These are phyloP conservation scores for Ballota nigra DNA, from an alignment of 257 asterid species.

Conservation along the genomic window DNA sequence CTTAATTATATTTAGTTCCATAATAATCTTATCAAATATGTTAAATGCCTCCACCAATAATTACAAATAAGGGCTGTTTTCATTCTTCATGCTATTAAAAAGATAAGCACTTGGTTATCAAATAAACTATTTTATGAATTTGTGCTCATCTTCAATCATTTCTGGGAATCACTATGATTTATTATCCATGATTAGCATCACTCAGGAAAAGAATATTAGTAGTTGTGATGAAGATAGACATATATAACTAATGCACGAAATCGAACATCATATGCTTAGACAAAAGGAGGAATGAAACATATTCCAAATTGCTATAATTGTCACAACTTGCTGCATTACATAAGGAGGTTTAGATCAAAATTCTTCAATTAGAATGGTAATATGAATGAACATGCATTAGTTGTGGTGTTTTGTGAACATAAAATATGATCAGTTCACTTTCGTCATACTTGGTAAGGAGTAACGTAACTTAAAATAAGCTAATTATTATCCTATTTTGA, in stretches of 20 bases:
- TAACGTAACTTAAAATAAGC: no score
- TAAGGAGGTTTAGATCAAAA: not conserved
- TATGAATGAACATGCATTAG: no score
- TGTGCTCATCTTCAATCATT: slow-evolving; percentile 28
- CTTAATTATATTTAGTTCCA: not conserved
- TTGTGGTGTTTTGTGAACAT: no score
- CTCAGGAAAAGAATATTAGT: slow-evolving; percentile 20
- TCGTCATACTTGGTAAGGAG: no score
- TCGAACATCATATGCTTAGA: slow-evolving; percentile 12
- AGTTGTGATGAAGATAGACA: slow-evolving; percentile 6
- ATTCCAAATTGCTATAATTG: slow-evolving; percentile 29
- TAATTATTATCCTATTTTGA: no score
- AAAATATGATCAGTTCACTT: no score
- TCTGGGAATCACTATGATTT: not conserved
- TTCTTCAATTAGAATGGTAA: not conserved
- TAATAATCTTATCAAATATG: not conserved
- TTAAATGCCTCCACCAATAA: not conserved
- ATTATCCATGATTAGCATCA: not conserved
- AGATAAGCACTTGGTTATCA: not conserved
- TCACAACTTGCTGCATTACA: slow-evolving; percentile 18
- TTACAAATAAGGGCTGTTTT: not conserved
- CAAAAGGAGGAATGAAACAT: slow-evolving; percentile 26
- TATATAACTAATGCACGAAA: not conserved
- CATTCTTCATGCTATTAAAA: not conserved
- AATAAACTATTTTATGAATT: not conserved